Conservation (phyloP, 768 basidiomycete genomes). For the Pleurotus pulmonarius region DNA sequence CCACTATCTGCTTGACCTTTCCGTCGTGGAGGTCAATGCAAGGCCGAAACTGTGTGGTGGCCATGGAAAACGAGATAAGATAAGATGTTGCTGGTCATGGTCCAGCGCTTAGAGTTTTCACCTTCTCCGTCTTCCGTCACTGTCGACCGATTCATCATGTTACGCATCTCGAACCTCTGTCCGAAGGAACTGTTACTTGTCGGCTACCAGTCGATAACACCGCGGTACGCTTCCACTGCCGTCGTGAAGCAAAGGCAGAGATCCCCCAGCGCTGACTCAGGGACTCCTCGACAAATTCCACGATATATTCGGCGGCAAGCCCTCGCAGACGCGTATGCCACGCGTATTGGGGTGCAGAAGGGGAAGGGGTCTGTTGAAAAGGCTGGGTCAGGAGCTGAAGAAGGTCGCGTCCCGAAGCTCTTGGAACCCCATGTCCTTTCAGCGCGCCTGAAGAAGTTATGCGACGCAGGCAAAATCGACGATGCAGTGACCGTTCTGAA, state of each 20-base stretch:
- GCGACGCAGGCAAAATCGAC: constrained; percentile 50
- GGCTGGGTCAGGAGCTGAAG: constrained; percentile 19
- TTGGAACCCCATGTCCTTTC: constrained; percentile 66
- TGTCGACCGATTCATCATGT: neutral
- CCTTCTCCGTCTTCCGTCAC: neutral
- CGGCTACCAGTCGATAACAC: constrained; percentile 2
- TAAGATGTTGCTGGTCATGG: neutral
- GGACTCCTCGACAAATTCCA: constrained; percentile 14
- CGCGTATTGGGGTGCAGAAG: neutral
- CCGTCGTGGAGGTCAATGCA: constrained; percentile 98
- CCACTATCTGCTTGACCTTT: constrained; percentile 97
- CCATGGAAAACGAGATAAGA: neutral
- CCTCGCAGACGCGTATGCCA: constrained; percentile 5
- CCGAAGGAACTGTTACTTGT: constrained; percentile 1
- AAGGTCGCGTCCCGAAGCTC: constrained; percentile 22
- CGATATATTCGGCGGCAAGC: constrained; percentile 27
- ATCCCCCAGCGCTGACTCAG: too few relatives aligned
- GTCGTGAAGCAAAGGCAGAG: neutral
- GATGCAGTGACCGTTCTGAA: constrained; percentile 66
- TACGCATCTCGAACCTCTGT: neutral
- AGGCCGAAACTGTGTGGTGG: constrained; percentile 57
- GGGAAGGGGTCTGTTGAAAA: constrained; percentile 4
- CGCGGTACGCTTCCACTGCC: constrained; percentile 1
- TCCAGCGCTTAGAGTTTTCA: neutral
- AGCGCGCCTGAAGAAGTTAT: constrained; percentile 52